Percentiles rank a stretch among this genome's conserved stretches.
These are phyloP conservation scores for Scolecobasidium constrictum DNA, from an alignment of 2,329 filamentous ascomycete species.

Conservation along the genomic window DNA sequence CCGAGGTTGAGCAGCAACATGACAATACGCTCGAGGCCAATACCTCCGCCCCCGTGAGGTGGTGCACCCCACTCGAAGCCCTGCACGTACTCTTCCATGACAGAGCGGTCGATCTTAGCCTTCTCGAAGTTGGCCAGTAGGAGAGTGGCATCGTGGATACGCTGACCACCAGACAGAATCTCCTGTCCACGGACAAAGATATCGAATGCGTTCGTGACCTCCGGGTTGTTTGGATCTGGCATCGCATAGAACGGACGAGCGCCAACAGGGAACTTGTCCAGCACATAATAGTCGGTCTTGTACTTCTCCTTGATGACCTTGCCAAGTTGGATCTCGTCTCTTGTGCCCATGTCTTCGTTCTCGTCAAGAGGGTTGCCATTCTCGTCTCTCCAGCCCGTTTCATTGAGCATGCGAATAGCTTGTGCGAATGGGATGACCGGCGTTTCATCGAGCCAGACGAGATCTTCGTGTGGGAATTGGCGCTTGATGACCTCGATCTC, in stretches of 20 bases:
- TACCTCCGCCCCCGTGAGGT: slow-evolving; percentile 80
- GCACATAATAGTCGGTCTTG: slow-evolving; percentile 81
- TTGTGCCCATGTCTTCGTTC: slow-evolving; percentile 72
- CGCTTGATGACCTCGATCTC: slow-evolving; percentile 73
- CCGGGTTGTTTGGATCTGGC: slow-evolving; percentile 61
- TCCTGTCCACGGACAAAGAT: slow-evolving; percentile 92
- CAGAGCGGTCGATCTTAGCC: slow-evolving; percentile 64
- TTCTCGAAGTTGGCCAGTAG: slow-evolving; percentile 69
- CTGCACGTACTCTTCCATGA: slow-evolving; percentile 82
- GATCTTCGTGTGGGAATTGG: slow-evolving; percentile 76
- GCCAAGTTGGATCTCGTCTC: slow-evolving; percentile 78
- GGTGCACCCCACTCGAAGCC: slow-evolving; percentile 83
- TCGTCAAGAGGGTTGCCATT: slow-evolving; percentile 60
- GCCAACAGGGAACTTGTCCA: slow-evolving; percentile 82
- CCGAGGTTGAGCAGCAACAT: slow-evolving; percentile 79
- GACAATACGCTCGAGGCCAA: slow-evolving; percentile 79
- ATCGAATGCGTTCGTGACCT: slow-evolving; percentile 84
- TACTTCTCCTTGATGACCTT: slow-evolving; percentile 78
- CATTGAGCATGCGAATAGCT: slow-evolving; percentile 69
- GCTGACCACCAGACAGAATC: slow-evolving; percentile 83
- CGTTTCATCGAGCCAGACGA: slow-evolving; percentile 79
- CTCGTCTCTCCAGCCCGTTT: slow-evolving; percentile 66
- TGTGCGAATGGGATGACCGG: slow-evolving; percentile 71
- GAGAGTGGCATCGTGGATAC: slow-evolving; percentile 70
- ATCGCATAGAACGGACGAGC: slow-evolving; percentile 89